Evolutionary conservation across 805 yeast species (phyloP).

Genomic region (Starmerella bombi): DNA sequence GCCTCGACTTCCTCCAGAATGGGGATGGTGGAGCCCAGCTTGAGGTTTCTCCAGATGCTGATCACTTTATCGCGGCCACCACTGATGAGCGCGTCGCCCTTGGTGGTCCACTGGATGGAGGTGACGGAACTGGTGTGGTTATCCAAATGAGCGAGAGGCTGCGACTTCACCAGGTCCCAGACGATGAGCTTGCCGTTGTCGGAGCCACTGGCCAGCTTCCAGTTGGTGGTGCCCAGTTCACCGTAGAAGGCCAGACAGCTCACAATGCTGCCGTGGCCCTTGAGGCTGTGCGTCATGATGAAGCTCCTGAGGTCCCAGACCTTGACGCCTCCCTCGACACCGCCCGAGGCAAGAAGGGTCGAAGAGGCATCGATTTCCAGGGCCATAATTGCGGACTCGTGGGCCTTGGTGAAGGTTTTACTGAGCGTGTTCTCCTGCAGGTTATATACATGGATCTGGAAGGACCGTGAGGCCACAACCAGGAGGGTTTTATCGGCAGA

Average conservation of each 20-base stretch:
- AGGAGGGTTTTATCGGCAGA: constrained; percentile 63
- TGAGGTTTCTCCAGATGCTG: constrained; percentile 37
- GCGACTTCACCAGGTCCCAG: constrained; percentile 60
- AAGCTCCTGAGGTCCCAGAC: constrained; percentile 90
- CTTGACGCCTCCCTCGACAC: constrained; percentile 82
- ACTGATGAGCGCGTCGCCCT: constrained; percentile 46
- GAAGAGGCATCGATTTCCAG: constrained; percentile 68
- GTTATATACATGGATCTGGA: constrained; percentile 57
- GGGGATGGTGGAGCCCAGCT: constrained; percentile 54
- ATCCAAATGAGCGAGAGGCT: constrained; percentile 43
- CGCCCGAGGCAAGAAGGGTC: constrained; percentile 81
- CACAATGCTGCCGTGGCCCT: constrained; percentile 86
- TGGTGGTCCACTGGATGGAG: constrained; percentile 52
- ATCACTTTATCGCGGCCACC: constrained; percentile 85
- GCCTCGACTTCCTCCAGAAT: constrained; percentile 40
- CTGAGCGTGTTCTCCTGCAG: constrained; percentile 6
- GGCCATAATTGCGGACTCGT: constrained; percentile 66
- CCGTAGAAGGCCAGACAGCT: constrained; percentile 69
- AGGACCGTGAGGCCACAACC: constrained; percentile 70
- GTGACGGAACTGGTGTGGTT: constrained; percentile 81
- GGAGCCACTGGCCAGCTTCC: constrained; percentile 70
- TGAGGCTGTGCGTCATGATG: constrained; percentile 72
- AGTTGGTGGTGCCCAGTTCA: constrained; percentile 42
- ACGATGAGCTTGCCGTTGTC: constrained; percentile 43
- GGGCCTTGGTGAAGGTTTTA: constrained; percentile 29